Percentiles rank a stretch among this genome's conserved stretches.
These are phyloP conservation scores for Tylopilus plumbeoviolaceoides DNA, from an alignment of 768 basidiomycete species.

Conservation along the genomic window DNA sequence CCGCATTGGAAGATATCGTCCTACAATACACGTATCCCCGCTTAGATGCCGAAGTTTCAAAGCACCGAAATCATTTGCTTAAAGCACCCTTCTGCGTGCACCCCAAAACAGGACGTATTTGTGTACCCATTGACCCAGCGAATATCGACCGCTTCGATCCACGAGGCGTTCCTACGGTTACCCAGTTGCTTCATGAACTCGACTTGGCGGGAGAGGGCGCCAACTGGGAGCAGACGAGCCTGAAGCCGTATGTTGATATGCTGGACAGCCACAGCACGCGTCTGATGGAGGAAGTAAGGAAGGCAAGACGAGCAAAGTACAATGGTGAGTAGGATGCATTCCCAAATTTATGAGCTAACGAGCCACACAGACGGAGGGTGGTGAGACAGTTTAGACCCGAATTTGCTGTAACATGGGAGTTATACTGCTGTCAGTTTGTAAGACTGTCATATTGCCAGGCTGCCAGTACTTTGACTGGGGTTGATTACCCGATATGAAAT, in stretches of 20 bases:
- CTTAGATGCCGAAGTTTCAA: slow-evolving; percentile 95
- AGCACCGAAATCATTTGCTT: slow-evolving; percentile 94
- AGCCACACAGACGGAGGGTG: slow-evolving; percentile 20
- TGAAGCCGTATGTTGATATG: slow-evolving; percentile 88
- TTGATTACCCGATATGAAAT: slow-evolving; percentile 4
- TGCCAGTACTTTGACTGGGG: background rate
- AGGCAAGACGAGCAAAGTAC: slow-evolving; percentile 16
- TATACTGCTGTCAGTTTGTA: background rate
- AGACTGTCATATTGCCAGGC: background rate
- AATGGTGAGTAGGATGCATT: slow-evolving; percentile 10
- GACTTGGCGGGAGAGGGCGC: slow-evolving; percentile 51
- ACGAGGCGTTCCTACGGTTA: slow-evolving; percentile 78
- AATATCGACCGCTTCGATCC: slow-evolving; percentile 82
- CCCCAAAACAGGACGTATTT: slow-evolving; percentile 93
- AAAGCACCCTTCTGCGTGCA: slow-evolving; percentile 98
- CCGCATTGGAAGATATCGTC: slow-evolving; percentile 79
- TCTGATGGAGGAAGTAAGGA: slow-evolving; percentile 31
- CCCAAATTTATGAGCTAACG: background rate
- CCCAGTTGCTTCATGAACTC: slow-evolving; percentile 77
- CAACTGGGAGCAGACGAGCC: slow-evolving; percentile 85
- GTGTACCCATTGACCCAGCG: slow-evolving; percentile 84
- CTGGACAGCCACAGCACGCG: slow-evolving; percentile 64
- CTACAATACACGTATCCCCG: slow-evolving; percentile 95
- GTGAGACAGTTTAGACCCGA: slow-evolving; percentile 16
- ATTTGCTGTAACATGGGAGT: background rate